A percentile compares a stretch with the other conserved stretches of the same genome.
These are phyloP conservation scores for Leccinum cinnamomeum DNA, from an alignment of 1,284 basidiomycete species.

Conservation along the genomic window DNA sequence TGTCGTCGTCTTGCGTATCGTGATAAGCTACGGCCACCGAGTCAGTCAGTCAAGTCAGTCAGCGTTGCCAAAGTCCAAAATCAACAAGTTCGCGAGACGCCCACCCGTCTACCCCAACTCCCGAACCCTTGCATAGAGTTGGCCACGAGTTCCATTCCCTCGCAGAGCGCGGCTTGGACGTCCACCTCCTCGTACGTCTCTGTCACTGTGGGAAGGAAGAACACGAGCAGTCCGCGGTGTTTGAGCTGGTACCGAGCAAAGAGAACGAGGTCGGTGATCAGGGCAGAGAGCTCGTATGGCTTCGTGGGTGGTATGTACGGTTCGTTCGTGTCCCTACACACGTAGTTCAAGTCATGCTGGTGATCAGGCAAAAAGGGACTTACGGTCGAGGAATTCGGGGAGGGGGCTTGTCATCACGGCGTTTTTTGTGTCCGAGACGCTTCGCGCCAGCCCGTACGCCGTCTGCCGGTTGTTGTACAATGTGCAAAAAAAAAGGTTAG, in stretches of 20 bases:
- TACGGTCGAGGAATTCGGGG: constrained; percentile 43
- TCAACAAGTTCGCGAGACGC: constrained; percentile 31
- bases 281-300: constrained; percentile 89
- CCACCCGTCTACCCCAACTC: constrained; percentile 89
- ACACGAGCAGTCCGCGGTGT: constrained; percentile 87
- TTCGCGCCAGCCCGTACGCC: constrained; percentile 97
- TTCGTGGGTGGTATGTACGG: constrained; percentile 86
- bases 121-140: constrained; percentile 96
- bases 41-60: constrained; percentile 7
- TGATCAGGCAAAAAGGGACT: constrained; percentile 19
- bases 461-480: constrained; percentile 47
- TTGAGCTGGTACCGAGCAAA: constrained; percentile 85
- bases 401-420: constrained; percentile 43
- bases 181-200: constrained; percentile 90
- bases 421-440: constrained; percentile 76
- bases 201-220: constrained; percentile 91
- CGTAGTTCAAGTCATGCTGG: not conserved
- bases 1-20: constrained; percentile 72
- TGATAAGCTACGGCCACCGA: constrained; percentile 66
- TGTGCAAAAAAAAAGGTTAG: not conserved
- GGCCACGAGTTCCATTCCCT: constrained; percentile 85
- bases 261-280: constrained; percentile 80
- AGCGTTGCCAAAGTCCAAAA: not conserved
- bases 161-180: constrained; percentile 67
- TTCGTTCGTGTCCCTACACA: constrained; percentile 38